These are phyloP conservation scores for Xylariomycetidae sp. DNA, from an alignment of 2,329 filamentous ascomycete species.

Conservation along the genomic window DNA sequence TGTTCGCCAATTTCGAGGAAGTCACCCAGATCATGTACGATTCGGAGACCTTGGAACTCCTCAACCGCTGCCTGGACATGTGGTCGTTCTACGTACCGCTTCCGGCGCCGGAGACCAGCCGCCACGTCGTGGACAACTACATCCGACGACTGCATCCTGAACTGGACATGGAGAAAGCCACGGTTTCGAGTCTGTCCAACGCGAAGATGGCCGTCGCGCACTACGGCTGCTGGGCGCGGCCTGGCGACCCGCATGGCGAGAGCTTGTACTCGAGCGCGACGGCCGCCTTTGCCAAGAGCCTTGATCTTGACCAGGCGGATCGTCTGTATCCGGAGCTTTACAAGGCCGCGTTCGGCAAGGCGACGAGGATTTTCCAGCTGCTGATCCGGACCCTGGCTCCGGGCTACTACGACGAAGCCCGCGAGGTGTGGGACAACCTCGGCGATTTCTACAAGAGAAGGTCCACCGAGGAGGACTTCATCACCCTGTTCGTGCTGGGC, in stretches of 20 bases:
- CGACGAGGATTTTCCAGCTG: constrained; percentile 5
- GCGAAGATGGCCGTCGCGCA: constrained; percentile 13
- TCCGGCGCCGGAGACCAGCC: constrained; percentile 8
- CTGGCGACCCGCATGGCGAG: constrained; percentile 5
- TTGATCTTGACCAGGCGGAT: not conserved
- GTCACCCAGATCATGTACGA: constrained; percentile 7
- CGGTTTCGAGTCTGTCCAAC: constrained; percentile 8
- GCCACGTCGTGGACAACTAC: constrained; percentile 11
- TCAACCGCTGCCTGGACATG: constrained; percentile 8
- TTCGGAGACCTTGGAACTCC: constrained; percentile 1
- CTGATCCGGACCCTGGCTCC: constrained; percentile 7
- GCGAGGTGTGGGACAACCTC: constrained; percentile 3
- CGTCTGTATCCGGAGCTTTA: constrained; percentile 4
- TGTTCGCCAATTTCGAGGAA: constrained; percentile 14
- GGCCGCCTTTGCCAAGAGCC: not conserved
- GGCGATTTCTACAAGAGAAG: not conserved
- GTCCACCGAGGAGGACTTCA: constrained; percentile 5
- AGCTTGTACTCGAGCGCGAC: constrained; percentile 3
- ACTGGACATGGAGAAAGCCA: constrained; percentile 11
- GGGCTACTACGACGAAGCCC: constrained; percentile 1
- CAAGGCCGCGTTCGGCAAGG: constrained; percentile 4
- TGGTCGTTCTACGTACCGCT: constrained; percentile 12
- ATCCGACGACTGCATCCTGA: constrained; percentile 12
- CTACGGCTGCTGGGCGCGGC: constrained; percentile 12
- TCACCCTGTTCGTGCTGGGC: constrained; percentile 12